phyloP scores from a whole-genome alignment of 2,329 filamentous ascomycete genomes.

The Periglandula ipomoeae region DNA sequence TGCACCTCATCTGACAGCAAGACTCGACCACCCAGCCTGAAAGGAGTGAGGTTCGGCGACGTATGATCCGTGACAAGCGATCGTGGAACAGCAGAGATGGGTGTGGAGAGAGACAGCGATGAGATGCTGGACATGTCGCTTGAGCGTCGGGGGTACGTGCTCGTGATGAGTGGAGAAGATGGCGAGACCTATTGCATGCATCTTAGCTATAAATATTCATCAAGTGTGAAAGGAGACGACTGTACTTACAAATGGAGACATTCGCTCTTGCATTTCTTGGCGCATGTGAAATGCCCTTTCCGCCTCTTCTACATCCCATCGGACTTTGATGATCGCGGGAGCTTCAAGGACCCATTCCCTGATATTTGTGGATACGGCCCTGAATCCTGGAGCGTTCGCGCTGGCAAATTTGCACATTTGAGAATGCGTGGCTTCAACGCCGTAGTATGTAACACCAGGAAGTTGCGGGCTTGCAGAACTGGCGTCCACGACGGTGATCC shows the following conservation, averaged over 20 bases:
- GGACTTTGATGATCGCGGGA: conserved; percentile 40
- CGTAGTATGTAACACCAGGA: conserved; percentile 61
- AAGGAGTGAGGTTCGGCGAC: background rate
- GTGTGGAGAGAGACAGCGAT: background rate
- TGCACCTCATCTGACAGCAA: conserved; percentile 3
- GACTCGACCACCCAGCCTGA: conserved; percentile 1
- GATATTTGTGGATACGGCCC: conserved; percentile 38
- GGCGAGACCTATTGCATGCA: background rate
- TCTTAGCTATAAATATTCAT: background rate
- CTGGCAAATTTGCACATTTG: conserved; percentile 65
- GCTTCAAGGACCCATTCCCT: conserved; percentile 45
- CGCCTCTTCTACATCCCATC: conserved; percentile 53
- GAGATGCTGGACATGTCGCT: conserved; percentile 6
- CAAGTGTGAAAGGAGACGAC: background rate
- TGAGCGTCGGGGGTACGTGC: background rate
- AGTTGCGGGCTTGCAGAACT: conserved; percentile 60
- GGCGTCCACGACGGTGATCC: conserved; percentile 57
- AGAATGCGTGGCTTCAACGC: conserved; percentile 65
- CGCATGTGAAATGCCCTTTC: conserved; percentile 35
- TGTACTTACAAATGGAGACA: conserved; percentile 18
- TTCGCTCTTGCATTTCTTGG: conserved; percentile 36
- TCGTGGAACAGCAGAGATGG: background rate
- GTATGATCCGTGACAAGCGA: background rate
- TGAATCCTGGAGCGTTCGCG: conserved; percentile 55
- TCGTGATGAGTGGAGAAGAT: background rate